Evolutionary conservation across 768 basidiomycete species (phyloP).

Genomic region (Phlebiopsis flavidoalba): DNA sequence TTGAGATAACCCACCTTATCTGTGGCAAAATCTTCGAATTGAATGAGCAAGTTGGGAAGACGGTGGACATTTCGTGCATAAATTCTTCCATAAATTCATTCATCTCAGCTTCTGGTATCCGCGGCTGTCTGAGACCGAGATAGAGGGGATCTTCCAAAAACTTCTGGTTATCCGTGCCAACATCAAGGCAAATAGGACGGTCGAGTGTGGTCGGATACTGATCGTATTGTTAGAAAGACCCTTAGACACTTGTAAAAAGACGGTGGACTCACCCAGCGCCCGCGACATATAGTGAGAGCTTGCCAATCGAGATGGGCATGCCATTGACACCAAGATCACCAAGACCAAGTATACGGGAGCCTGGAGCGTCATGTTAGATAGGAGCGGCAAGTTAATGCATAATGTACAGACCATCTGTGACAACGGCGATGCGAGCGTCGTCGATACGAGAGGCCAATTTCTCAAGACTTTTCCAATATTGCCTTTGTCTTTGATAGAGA

Average conservation of each 20-base stretch:
- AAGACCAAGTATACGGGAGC: constrained; percentile 84
- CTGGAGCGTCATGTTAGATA: constrained; percentile 30
- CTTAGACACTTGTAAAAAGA: background rate
- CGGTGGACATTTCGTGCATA: constrained; percentile 71
- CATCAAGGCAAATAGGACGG: constrained; percentile 79
- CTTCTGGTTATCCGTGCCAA: constrained; percentile 82
- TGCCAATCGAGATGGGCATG: constrained; percentile 90
- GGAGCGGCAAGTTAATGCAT: background rate
- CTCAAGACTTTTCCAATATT: constrained; percentile 63
- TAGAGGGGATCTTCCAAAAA: constrained; percentile 87
- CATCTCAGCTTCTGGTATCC: constrained; percentile 60
- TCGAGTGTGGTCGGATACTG: constrained; percentile 72
- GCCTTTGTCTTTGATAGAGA: constrained; percentile 83
- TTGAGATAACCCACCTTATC: constrained; percentile 41
- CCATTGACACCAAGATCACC: constrained; percentile 82
- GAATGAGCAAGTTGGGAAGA: constrained; percentile 78
- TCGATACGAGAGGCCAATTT: constrained; percentile 66
- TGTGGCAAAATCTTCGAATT: constrained; percentile 93
- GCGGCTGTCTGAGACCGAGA: constrained; percentile 74
- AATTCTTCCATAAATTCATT: constrained; percentile 90
- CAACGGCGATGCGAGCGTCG: constrained; percentile 84
- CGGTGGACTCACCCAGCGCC: constrained; percentile 67
- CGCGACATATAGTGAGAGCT: constrained; percentile 84
- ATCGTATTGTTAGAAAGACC: background rate
- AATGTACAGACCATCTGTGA: constrained; percentile 70